These are phyloP conservation scores for Protoeuglena noctilucae DNA, from an alignment of 139 green algal genomes.

Conservation along the genomic window DNA sequence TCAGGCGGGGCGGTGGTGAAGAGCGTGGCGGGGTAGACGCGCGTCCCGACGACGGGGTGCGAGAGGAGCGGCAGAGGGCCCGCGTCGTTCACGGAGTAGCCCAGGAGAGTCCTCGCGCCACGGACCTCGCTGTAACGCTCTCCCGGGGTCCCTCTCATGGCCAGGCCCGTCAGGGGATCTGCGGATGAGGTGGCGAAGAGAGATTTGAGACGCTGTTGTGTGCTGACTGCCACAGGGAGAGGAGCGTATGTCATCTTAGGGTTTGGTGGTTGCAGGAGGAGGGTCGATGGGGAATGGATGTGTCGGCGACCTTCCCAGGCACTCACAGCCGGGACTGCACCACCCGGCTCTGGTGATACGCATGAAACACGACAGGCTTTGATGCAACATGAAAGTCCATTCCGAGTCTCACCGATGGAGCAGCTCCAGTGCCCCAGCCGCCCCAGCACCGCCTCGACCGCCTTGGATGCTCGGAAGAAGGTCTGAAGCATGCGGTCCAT, in stretches of 20 bases:
- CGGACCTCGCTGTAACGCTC: constrained; percentile 29
- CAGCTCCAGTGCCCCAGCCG: constrained; percentile 12
- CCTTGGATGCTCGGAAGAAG: constrained; percentile 23
- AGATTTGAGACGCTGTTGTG: too few relatives aligned
- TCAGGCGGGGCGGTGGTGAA: constrained; percentile 36
- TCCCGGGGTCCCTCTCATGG: constrained; percentile 7
- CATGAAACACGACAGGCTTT: not conserved
- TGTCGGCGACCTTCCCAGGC: not conserved
- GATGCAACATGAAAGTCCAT: not conserved
- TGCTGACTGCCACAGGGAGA: too few relatives aligned
- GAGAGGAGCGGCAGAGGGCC: constrained; percentile 22
- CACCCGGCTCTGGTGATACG: not conserved
- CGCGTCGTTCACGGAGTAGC: constrained; percentile 12
- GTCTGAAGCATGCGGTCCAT: constrained; percentile 30
- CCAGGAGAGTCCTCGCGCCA: constrained; percentile 19
- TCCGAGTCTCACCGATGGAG: constrained; percentile 5
- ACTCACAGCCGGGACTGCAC: not conserved
- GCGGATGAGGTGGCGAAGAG: too few relatives aligned
- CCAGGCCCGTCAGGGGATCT: constrained; percentile 8
- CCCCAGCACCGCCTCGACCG: constrained; percentile 4
- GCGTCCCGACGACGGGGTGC: constrained; percentile 20
- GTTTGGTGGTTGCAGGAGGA: too few relatives aligned
- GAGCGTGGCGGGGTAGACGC: constrained; percentile 27
- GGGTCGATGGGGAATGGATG: too few relatives aligned
- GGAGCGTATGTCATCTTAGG: too few relatives aligned